A percentile compares a stretch with the other conserved stretches of the same genome.
These are phyloP conservation scores for Paramyrothecium sp. DNA, from an alignment of 2,329 filamentous ascomycete species.

Conservation along the genomic window DNA sequence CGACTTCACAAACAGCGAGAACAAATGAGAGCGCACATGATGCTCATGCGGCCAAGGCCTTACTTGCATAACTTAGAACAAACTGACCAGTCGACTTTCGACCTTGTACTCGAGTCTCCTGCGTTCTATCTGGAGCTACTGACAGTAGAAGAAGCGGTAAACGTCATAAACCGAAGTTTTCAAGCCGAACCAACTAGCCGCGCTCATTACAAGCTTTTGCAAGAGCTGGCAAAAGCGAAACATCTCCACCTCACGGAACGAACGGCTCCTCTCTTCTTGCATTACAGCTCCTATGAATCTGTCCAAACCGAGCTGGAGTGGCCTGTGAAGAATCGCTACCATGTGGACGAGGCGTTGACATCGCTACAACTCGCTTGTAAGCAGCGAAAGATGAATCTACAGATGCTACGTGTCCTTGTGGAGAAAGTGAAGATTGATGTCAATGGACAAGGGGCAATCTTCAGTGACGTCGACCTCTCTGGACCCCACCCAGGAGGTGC, in stretches of 20 bases:
- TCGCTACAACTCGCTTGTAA: constrained; percentile 10
- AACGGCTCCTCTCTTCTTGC: neutral
- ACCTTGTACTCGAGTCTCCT: neutral
- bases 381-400: constrained; percentile 7
- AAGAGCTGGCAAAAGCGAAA: constrained; percentile 4
- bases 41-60: constrained; percentile 8
- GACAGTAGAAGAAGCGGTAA: neutral
- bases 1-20: neutral
- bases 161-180: constrained; percentile 3
- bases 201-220: constrained; percentile 1
- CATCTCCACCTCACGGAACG: constrained; percentile 3
- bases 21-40: constrained; percentile 10
- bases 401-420: constrained; percentile 10
- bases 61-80: neutral
- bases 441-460: constrained; percentile 3
- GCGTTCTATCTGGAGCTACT: constrained; percentile 4
- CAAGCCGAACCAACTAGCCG: neutral
- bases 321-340: too few relatives aligned
- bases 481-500: constrained; percentile 5
- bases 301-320: neutral
- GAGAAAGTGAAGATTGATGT: constrained; percentile 12
- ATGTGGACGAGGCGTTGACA: neutral
- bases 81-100: neutral
- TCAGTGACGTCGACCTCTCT: neutral
- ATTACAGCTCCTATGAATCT: constrained; percentile 7